Conservation (phyloP, 2,329 filamentous ascomycete species). For the Sporothrix pseudoabietina region DNA sequence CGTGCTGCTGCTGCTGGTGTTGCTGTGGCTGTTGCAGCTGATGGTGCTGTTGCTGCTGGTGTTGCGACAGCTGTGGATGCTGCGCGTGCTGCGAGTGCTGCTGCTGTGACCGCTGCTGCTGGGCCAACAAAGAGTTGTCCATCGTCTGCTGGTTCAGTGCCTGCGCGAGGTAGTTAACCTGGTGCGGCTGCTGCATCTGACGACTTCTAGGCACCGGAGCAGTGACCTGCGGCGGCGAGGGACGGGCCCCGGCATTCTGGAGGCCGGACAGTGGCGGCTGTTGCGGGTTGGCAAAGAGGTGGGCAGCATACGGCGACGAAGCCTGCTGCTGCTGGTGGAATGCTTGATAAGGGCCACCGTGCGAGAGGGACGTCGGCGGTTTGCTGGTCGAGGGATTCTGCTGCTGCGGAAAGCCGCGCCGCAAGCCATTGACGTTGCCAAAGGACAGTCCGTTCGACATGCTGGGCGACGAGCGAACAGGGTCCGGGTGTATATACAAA, state of each 20-base stretch:
- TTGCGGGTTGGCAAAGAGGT: slow-evolving; percentile 54
- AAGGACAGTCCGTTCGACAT: slow-evolving; percentile 56
- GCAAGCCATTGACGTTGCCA: slow-evolving; percentile 48
- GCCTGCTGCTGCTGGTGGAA: slow-evolving; percentile 50
- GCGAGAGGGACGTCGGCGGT: slow-evolving; percentile 55
- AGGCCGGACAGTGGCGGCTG: slow-evolving; percentile 54
- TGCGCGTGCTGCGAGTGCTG: slow-evolving; percentile 36
- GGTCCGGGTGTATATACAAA: neutral
- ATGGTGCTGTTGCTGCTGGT: slow-evolving; percentile 28
- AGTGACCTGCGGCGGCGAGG: slow-evolving; percentile 52
- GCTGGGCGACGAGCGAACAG: slow-evolving; percentile 33
- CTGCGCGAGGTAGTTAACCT: slow-evolving; percentile 43
- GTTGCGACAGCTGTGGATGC: slow-evolving; percentile 33
- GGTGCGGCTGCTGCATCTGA: slow-evolving; percentile 49
- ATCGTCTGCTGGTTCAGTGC: slow-evolving; percentile 43
- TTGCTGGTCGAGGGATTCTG: slow-evolving; percentile 51
- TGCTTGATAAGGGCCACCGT: slow-evolving; percentile 58
- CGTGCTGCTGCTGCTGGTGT: slow-evolving; percentile 32
- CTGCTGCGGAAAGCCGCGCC: slow-evolving; percentile 49
- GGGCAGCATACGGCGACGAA: slow-evolving; percentile 52
- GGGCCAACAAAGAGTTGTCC: slow-evolving; percentile 39
- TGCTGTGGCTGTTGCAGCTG: slow-evolving; percentile 27
- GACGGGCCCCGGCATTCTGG: slow-evolving; percentile 48
- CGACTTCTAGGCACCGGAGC: slow-evolving; percentile 51
- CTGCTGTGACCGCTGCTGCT: slow-evolving; percentile 39